Conservation (phyloP, 805 yeast genomes). For the Barnettozyma pratensis region DNA sequence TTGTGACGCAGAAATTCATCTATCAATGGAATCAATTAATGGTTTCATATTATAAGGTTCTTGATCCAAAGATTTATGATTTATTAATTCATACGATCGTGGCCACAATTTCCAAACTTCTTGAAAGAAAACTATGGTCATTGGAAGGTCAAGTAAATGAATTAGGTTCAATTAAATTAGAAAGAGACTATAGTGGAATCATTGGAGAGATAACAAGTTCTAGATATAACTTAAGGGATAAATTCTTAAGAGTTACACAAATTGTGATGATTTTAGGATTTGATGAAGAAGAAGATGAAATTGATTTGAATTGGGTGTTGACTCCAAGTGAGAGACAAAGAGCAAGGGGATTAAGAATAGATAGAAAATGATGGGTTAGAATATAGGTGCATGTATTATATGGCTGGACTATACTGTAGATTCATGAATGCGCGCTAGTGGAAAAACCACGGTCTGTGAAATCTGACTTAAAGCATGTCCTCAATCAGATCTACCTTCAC, state of each 20-base stretch:
- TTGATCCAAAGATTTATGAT: slow-evolving; percentile 49
- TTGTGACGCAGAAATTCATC: slow-evolving; percentile 44
- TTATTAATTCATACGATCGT: slow-evolving; percentile 47
- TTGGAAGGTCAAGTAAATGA: slow-evolving; percentile 69
- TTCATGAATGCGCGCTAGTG: no score
- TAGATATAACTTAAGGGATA: slow-evolving; percentile 69
- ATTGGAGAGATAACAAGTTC: slow-evolving; percentile 71
- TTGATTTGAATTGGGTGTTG: slow-evolving; percentile 63
- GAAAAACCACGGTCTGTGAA: no score
- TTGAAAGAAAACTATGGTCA: slow-evolving; percentile 66
- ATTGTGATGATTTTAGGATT: slow-evolving; percentile 75
- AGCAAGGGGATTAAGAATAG: slow-evolving; percentile 53
- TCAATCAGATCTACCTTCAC: no score
- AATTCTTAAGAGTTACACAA: slow-evolving; percentile 78
- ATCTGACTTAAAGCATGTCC: no score
- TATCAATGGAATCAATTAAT: slow-evolving; percentile 60
- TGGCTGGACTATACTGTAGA: no score
- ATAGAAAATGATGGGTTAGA: slow-evolving; percentile 16
- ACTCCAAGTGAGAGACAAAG: slow-evolving; percentile 69
- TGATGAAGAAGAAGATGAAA: slow-evolving; percentile 62
- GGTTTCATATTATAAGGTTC: slow-evolving; percentile 56
- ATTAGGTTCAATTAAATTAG: slow-evolving; percentile 77
- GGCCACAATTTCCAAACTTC: slow-evolving; percentile 43
- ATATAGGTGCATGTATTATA: no score
- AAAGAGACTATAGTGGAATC: slow-evolving; percentile 70